Evolutionary conservation across 129 eudicot species (phyloP), one percentile per base, ranked within the genome.

Genomic region (Ambrosia artemisiifolia): DNA sequence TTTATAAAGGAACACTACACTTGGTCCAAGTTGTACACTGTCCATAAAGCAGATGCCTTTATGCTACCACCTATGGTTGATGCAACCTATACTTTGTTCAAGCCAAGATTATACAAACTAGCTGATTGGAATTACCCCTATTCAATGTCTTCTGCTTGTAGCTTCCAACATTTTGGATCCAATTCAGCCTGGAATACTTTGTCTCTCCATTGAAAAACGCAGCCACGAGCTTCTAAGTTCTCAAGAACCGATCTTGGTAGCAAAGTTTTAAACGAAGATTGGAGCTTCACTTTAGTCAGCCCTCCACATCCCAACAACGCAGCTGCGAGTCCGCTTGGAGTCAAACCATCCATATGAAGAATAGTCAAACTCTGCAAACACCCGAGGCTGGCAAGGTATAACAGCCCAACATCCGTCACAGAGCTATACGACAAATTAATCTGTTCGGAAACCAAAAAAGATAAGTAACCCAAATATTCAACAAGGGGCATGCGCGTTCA

Each of bases 161-260:
- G 64, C 64, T 93, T 93, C 96, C 96, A 93, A 69, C 85, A 89
- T 78, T 83, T 89, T 14, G 96, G 94, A 66, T 93, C 95, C 69
- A 87, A 70, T 55, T 93, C 98, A 32, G 87, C 92, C 92, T 88
- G 91, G 47, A 86, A 78, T 3, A 71, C 77, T 80, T 95, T 95
- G 56, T 90, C 94, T 74, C 91, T 86, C 96, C 96, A 91, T 43
- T 78, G 94, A 49, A 95, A 86, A 71, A 69, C 78, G 62, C 96
- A 90, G 43, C 99, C 99, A 42, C 97, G 97, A 59, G 99, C 89
- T 85, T 95, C 99, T 65, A 95, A 53, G 54, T 91, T 91, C 64
- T 80, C 83, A 62, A 95, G 73, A 42, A 95, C 82, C 11, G 50
- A 72, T 72, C 78, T 85, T 4, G 96, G 96, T 38, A 95, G 65